Evolutionary conservation across 768 basidiomycete species (phyloP), one percentile per base, ranked within the genome.

Genomic region (Xanthoconium stramineum): DNA sequence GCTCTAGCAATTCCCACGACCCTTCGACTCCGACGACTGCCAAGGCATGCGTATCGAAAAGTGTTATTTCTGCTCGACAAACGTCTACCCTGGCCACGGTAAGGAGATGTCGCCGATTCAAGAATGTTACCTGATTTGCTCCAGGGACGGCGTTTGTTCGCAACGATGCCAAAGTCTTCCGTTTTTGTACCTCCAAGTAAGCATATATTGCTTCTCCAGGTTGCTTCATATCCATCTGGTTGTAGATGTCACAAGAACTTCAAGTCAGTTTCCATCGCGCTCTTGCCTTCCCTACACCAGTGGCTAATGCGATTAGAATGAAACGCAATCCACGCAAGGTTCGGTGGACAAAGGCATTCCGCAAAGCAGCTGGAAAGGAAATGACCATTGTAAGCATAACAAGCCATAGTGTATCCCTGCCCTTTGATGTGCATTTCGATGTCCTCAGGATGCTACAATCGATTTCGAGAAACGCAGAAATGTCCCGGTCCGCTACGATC

Each of bases 391-490:
- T 95, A 68, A 70, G 89, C 29, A 15, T 30, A 5, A 75, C 14
- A 52, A n/a, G 13, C 24, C 37, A 29, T 14, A 24, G 4, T 6
- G 39, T 56, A 14, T 29, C 30, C 29, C 6, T 32, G 6, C 44
- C 10, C 32, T 12, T 52, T 50, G 13, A 15, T 29, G 13, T 51
- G n/a, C 39, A 36, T 33, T 2, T 55, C 29, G 15, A 48, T 47
- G n/a, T 47, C 46, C 44, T 43, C 44, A 98, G 96, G 97, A 99
- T 76, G 91, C 94, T 3, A 98, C 96, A 5, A 94, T 98, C 70
- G 94, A 96, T 66, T 99, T 99, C 72, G 97, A 99, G 80, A 99
- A 99, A 76, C 87, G 97, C 61, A 84, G 97, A 73, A 98, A 99
- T 69, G 86, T 97, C 17, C 97, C 97, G 29, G 89, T 99, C 56